phyloP scores from a whole-genome alignment of 768 basidiomycete genomes.

The Termitomyces titanicus region DNA sequence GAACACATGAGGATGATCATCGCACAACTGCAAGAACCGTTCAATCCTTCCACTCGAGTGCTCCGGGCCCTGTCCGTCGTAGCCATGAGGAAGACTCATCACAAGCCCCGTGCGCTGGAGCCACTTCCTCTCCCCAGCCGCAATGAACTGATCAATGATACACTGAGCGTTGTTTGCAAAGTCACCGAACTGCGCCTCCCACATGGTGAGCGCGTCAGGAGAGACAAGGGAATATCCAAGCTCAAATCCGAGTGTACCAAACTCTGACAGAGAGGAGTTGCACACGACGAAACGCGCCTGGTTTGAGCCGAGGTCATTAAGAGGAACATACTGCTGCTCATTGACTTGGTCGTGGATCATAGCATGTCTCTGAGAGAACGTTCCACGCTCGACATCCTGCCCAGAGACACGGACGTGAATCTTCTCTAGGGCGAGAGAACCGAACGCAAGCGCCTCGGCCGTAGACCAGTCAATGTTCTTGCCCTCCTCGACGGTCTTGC shows the following conservation, averaged over 20 bases:
- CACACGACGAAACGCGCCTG: constrained; percentile 95
- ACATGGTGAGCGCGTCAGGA: constrained; percentile 87
- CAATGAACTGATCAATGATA: constrained; percentile 99
- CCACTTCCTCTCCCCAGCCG: constrained; percentile 97
- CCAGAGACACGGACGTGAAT: constrained; percentile 94
- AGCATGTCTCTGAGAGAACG: constrained; percentile 97
- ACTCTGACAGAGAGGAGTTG: constrained; percentile 97
- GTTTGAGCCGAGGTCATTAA: constrained; percentile 82
- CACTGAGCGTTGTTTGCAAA: constrained; percentile 97
- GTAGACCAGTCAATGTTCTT: constrained; percentile 96
- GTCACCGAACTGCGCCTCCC: constrained; percentile 99
- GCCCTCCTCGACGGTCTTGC: constrained; percentile 90
- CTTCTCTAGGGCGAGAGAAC: constrained; percentile 88
- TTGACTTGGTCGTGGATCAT: constrained; percentile 94
- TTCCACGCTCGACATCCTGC: constrained; percentile 98
- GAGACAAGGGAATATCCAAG: constrained; percentile 98
- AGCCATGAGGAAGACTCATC: constrained; percentile 89
- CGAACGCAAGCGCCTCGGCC: constrained; percentile 96
- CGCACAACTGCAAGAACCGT: constrained; percentile 95
- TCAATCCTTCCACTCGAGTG: constrained; percentile 96
- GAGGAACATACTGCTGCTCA: constrained; percentile 84
- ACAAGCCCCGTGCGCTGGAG: constrained; percentile 90
- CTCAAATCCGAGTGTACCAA: constrained; percentile 92
- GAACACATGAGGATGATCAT: constrained; percentile 92
- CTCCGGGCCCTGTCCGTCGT: constrained; percentile 98